Evolutionary conservation across 805 yeast species (phyloP).

Genomic region (Komagataella pseudopastoris): DNA sequence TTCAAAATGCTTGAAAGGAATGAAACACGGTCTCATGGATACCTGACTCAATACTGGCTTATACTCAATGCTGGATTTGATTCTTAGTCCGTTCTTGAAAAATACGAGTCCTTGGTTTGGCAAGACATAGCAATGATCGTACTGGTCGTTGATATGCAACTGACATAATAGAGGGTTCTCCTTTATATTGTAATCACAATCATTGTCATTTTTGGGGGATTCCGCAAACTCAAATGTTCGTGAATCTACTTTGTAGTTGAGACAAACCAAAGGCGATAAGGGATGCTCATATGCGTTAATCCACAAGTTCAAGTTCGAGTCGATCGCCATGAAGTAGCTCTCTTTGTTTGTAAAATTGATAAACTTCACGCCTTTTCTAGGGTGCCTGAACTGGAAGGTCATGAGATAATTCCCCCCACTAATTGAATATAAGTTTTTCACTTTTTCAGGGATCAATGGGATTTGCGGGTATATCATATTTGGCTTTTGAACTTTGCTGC

Average conservation of each 20-base stretch:
- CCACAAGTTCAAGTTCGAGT: conserved; percentile 1
- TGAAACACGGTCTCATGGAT: conserved; percentile 1
- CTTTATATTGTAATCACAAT: neutral
- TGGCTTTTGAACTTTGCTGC: neutral
- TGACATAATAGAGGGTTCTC: neutral
- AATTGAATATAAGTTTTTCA: neutral
- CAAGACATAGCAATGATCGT: neutral
- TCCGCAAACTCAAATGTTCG: neutral
- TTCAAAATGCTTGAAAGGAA: neutral
- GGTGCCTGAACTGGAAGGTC: conserved; percentile 1
- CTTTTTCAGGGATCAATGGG: neutral
- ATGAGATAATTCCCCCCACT: neutral
- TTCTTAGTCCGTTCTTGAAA: neutral
- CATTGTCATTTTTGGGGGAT: neutral
- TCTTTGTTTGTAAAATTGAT: neutral
- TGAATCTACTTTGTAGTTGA: neutral
- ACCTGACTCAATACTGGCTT: neutral
- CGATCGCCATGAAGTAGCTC: conserved; percentile 1
- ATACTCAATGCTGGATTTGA: neutral
- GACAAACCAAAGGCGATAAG: conserved; percentile 1
- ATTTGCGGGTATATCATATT: neutral
- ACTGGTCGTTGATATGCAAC: conserved; percentile 1
- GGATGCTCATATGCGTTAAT: conserved; percentile 1
- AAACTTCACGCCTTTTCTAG: neutral
- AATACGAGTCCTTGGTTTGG: conserved; percentile 1